Evolutionary conservation across 257 asterid genomes (phyloP).

Genomic region (Asclepias syriaca): DNA sequence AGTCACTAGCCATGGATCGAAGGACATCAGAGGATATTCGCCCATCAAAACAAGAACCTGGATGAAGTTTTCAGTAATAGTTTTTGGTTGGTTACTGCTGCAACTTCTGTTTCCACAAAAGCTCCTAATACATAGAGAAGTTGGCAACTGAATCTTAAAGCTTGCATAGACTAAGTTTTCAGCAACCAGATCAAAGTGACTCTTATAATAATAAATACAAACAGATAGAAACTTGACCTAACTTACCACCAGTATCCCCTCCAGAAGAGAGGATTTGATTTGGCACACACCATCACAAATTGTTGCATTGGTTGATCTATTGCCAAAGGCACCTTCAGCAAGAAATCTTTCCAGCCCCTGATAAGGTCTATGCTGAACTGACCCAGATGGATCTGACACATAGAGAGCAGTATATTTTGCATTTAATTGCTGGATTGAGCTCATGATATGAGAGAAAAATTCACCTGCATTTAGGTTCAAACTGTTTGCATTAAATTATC

Average conservation of each 20-base stretch:
- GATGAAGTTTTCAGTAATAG: not conserved
- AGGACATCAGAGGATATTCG: not conserved
- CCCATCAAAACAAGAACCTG: not conserved
- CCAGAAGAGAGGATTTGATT: constrained; percentile 85
- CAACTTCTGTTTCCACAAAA: not conserved
- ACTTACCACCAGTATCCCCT: constrained; percentile 87
- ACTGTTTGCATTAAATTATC: constrained; percentile 15
- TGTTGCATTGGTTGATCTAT: constrained; percentile 39
- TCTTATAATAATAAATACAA: constrained; percentile 10
- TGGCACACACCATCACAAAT: constrained; percentile 87
- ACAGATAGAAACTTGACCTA: constrained; percentile 1
- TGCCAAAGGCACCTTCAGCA: constrained; percentile 65
- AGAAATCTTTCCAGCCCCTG: constrained; percentile 70
- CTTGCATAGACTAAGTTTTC: not conserved
- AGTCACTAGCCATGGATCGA: not conserved
- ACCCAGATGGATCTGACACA: constrained; percentile 70
- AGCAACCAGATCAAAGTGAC: not conserved
- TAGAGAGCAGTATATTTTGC: constrained; percentile 66
- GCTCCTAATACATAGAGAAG: not conserved
- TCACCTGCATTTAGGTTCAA: constrained; percentile 51
- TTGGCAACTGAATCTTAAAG: not conserved
- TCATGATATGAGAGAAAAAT: constrained; percentile 61
- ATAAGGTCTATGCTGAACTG: constrained; percentile 38
- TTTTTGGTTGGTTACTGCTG: not conserved
- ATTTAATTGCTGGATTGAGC: constrained; percentile 56